Evolutionary conservation across 2,329 filamentous ascomycete species (phyloP).

Genomic region (Fusarium sp.): DNA sequence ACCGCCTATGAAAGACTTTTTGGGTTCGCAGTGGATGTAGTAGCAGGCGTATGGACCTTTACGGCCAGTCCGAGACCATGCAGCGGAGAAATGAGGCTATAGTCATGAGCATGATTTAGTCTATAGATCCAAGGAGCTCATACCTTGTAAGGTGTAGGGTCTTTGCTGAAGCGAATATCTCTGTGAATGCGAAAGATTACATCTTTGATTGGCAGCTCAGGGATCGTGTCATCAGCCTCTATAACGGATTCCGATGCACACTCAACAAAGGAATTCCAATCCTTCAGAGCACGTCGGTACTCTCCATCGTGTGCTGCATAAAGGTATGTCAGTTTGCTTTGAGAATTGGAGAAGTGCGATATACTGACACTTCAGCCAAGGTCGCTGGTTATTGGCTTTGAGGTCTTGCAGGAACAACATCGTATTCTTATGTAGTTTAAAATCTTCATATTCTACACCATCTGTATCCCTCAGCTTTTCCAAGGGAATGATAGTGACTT

Average conservation of each 20-base stretch:
- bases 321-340: constrained; percentile 21
- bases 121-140: constrained; percentile 25
- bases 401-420: constrained; percentile 70
- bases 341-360: neutral
- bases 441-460: constrained; percentile 63
- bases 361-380: constrained; percentile 68
- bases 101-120: constrained; percentile 2
- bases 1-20: constrained; percentile 79
- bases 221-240: constrained; percentile 82
- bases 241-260: constrained; percentile 77
- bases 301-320: constrained; percentile 87
- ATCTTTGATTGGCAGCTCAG: constrained; percentile 88
- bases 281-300: constrained; percentile 81
- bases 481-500: constrained; percentile 54
- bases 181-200: constrained; percentile 89
- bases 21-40: constrained; percentile 85
- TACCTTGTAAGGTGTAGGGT: constrained; percentile 91
- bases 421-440: constrained; percentile 69
- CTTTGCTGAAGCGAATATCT: constrained; percentile 85
- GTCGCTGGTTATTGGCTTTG: constrained; percentile 69
- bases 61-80: constrained; percentile 87
- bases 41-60: constrained; percentile 92
- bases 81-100: constrained; percentile 84
- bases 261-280: constrained; percentile 85
- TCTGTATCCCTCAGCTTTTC: constrained; percentile 54